Base-by-base conservation (phyloP, 2,329 filamentous ascomycete genomes). In the Spiromastix sp. region DNA sequence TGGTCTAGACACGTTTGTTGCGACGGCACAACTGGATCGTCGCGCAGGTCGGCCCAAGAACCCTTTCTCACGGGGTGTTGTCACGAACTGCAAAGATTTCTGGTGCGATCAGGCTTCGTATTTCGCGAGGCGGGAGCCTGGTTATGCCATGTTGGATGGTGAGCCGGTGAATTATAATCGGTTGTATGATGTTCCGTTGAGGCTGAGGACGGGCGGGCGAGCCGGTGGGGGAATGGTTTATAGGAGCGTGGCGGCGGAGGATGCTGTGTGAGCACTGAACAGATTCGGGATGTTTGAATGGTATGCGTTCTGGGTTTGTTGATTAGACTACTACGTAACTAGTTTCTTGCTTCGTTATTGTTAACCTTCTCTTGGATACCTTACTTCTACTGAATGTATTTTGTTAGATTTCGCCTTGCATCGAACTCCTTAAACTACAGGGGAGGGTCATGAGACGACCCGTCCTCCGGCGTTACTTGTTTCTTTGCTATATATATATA, bases 41-140 rank as follows among this genome's bases (percentile, higher is more conserved):
- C 61, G 45, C 43, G 52, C 47, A 61, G 70, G 45, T 43, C 68
- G 69, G 37, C 72, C 72, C 54, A 69, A 70, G 45, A 98, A 96
- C 55, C 87, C 87, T 0, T 98, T 89, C 58, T 89, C 79, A 39
- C 71, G 78, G 20, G 91, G 91, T 5, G 70, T 85, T 25, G 48
- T 93, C n/a, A 74, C 79, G 40, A 98, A 98, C 55, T 98, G 91
- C 61, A 81, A 76, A 46, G 93, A 98, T 59, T 98, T 98, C 57
- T 96, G 87, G 85, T 89, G 83, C 50, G 91, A 96, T 54, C 77
- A 84, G 2, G 79, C 83, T 2, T 82, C 89, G 0, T 58, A 93
- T 12, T 89, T 94, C 55, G 77, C 81, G 8, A 75, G 71, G 48
- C 72, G 81, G 39, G 77, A 84, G 49, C 80, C 74, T 33, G 87